Base-by-base conservation (phyloP, 768 basidiomycete genomes). In the Trametes punicea region DNA sequence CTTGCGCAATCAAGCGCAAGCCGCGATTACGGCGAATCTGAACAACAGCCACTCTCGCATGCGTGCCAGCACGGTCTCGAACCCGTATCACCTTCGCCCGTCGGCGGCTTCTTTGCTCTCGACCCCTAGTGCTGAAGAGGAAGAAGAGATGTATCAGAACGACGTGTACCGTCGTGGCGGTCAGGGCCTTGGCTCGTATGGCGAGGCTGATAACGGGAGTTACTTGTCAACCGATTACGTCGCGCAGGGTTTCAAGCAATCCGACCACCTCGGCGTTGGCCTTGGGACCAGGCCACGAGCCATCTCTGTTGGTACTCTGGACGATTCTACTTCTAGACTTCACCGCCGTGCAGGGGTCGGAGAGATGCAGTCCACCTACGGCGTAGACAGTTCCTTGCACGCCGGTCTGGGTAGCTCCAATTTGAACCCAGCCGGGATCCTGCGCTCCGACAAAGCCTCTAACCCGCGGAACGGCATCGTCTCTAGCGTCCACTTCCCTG, bases 1-100 rank as follows among this genome's bases (percentile, higher is more conserved):
- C 72, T 75, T 95, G 58, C 87, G 92, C 64, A 90, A 82, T 61
- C 93, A 94, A 67, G 89, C 90, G 34, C 93, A 94, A 71, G 88
- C 89, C 41, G 93, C 90, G 33, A 92, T 95, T 67, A 87, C 90
- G 25, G 87, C 87, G 47, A 90, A 89, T 65, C 75, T 93, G 40
- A 84, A 82, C 51, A 68, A 69, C 44, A 85, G 87, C 62, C 89
- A 88, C 16, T 83, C 90, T 48, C 82, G 94, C 58, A 74, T 85
- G 69, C 85, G 94, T 8, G 93, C 94, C 15, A 94, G 81, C 66
- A 98, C 94, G 1, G 93, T 98, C 15, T 96, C 94, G 11, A 88
- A 91, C 67, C 90, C 93, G n/a, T 94, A 93, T 70, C 83, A 90
- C 59, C 75, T 77, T 50, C 78, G 87, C 60, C 75, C 87, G 54